phyloP scores from a whole-genome alignment of 768 basidiomycete species.

The Clitopilus passeckerianus region DNA sequence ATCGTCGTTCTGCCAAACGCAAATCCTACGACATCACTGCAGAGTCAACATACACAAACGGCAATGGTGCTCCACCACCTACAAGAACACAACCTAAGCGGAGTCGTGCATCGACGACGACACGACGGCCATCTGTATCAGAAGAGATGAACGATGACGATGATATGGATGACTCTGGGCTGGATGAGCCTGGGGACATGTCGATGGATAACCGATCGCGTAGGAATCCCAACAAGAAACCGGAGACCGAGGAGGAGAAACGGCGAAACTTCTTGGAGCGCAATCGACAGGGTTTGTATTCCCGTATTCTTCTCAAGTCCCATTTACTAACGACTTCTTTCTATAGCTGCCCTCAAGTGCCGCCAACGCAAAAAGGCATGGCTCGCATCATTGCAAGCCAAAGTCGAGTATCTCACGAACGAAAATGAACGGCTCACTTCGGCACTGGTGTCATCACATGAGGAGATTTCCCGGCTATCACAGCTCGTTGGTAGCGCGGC shows the following conservation, averaged over 20 bases:
- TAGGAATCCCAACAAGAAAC: constrained; percentile 51
- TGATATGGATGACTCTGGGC: constrained; percentile 32
- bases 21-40: constrained; percentile 52
- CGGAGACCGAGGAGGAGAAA: constrained; percentile 98
- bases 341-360: constrained; percentile 91
- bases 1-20: constrained; percentile 66
- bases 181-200: constrained; percentile 33
- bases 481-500: constrained; percentile 66
- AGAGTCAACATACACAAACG: constrained; percentile 14
- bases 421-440: constrained; percentile 93
- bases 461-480: constrained; percentile 85
- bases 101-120: constrained; percentile 15
- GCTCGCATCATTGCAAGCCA: constrained; percentile 87
- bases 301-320: not conserved
- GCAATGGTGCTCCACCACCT: constrained; percentile 16
- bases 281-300: constrained; percentile 84
- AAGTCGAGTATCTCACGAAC: constrained; percentile 86
- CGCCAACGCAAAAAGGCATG: constrained; percentile 99
- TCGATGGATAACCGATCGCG: constrained; percentile 12
- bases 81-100: constrained; percentile 34
- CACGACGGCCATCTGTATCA: constrained; percentile 24
- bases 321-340: constrained; percentile 2
- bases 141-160: constrained; percentile 28
- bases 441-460: constrained; percentile 82
- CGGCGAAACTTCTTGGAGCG: constrained; percentile 94